These are phyloP conservation scores for Aspergillus hiratsukae DNA, from an alignment of 2,329 filamentous ascomycete genomes.

Conservation along the genomic window DNA sequence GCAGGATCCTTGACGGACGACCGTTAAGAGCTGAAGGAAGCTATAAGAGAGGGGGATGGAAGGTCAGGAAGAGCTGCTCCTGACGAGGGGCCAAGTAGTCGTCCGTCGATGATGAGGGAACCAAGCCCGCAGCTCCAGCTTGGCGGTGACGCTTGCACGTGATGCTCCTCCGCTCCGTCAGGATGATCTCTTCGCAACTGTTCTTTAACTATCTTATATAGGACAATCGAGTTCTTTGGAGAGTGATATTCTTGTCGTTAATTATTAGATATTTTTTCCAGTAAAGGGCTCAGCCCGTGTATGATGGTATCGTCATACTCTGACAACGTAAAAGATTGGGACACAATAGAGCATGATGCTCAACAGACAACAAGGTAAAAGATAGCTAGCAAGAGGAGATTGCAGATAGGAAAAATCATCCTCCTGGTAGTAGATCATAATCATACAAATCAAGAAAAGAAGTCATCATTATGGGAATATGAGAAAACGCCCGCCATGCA, in stretches of 20 bases:
- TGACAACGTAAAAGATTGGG: background rate
- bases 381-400: background rate
- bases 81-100: slow-evolving; percentile 7
- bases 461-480: background rate
- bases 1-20: slow-evolving; percentile 13
- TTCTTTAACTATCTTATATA: background rate
- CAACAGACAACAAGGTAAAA: background rate
- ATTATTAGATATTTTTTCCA: background rate
- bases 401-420: background rate
- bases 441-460: slow-evolving; percentile 7
- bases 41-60: slow-evolving; percentile 9
- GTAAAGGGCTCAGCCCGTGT: background rate
- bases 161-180: background rate
- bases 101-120: background rate
- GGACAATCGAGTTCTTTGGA: background rate
- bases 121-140: background rate
- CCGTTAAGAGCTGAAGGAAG: slow-evolving; percentile 9
- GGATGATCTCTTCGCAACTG: background rate
- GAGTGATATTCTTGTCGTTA: background rate
- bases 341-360: background rate
- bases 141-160: slow-evolving; percentile 6
- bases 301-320: background rate
- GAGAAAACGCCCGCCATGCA: background rate
- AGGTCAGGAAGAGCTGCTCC: slow-evolving; percentile 6
- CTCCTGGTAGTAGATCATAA: slow-evolving; percentile 2